Percentiles rank a stretch among this genome's conserved stretches.
Conservation (phyloP, 805 yeast genomes). For the Starmerella davenportii region DNA sequence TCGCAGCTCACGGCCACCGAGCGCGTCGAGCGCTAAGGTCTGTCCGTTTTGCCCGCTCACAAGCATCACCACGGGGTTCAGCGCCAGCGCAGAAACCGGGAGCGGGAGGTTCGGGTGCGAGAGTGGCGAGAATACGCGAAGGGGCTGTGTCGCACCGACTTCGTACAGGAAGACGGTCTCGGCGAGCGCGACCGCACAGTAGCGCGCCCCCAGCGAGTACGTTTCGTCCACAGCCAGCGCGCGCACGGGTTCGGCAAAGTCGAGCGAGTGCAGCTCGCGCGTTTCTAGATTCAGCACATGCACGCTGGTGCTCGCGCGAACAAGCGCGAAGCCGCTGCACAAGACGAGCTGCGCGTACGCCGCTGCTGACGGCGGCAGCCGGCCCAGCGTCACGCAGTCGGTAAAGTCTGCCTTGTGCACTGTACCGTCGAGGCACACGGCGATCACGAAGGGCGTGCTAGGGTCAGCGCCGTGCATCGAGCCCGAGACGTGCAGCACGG, state of each 20-base stretch:
- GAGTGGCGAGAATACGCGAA: not conserved
- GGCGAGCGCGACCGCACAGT: conserved; percentile 5
- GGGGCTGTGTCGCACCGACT: not conserved
- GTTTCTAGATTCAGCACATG: conserved; percentile 4
- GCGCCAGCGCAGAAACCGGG: conserved; percentile 16
- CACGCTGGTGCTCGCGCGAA: conserved; percentile 1
- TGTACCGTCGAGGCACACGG: not conserved
- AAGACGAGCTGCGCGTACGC: conserved; percentile 2
- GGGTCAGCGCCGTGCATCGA: too few species aligned
- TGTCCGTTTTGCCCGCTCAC: conserved; percentile 19
- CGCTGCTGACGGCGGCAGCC: not conserved
- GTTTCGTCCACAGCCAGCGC: conserved; percentile 12
- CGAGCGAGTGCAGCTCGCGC: not conserved
- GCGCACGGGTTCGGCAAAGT: conserved; percentile 1
- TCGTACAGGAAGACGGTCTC: conserved; percentile 2
- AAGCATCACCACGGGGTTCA: conserved; percentile 19
- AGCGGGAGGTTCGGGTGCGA: not conserved
- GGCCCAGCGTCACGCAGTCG: not conserved
- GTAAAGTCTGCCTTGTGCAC: not conserved
- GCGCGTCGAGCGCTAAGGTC: conserved; percentile 17
- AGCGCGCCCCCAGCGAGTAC: conserved; percentile 3
- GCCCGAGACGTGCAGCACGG: too few species aligned
- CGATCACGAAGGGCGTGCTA: too few species aligned
- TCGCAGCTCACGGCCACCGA: conserved; percentile 18
- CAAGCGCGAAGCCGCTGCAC: conserved; percentile 6